These are phyloP conservation scores for Penicillium macrosclerotiorum DNA, from an alignment of 495 filamentous ascomycete species.

Conservation along the genomic window DNA sequence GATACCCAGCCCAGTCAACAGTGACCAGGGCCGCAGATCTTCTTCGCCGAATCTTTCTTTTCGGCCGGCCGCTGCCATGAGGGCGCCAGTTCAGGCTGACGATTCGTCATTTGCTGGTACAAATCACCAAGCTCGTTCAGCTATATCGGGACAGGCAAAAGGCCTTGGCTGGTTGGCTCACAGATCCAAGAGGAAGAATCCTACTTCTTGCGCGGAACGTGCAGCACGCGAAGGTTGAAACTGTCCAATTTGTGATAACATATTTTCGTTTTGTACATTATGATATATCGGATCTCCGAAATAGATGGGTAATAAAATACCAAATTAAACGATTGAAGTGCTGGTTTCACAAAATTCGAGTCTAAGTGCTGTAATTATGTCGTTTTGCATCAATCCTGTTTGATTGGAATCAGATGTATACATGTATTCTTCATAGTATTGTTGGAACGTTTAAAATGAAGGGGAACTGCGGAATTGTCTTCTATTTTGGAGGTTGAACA, in stretches of 20 bases:
- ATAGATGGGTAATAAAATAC: conserved; percentile 8
- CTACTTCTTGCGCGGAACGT: too few relatives aligned
- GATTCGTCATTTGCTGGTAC: neutral
- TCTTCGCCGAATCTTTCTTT: conserved; percentile 1
- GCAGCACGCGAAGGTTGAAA: too few relatives aligned
- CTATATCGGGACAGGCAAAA: neutral
- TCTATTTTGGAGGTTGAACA: conserved; percentile 3
- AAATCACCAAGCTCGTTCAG: neutral
- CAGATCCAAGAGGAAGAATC: too few relatives aligned
- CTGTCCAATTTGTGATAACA: neutral
- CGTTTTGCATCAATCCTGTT: too few relatives aligned
- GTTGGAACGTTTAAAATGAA: too few relatives aligned
- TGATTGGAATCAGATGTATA: too few relatives aligned
- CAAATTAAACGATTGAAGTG: neutral
- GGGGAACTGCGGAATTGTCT: too few relatives aligned
- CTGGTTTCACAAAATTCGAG: too few relatives aligned
- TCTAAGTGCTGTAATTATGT: too few relatives aligned
- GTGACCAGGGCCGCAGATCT: conserved; percentile 1
- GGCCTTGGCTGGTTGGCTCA: too few relatives aligned
- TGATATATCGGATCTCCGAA: conserved; percentile 5
- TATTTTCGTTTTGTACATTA: conserved; percentile 18
- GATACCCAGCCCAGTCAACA: conserved; percentile 7
- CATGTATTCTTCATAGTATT: too few relatives aligned
- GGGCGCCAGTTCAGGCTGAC: neutral
- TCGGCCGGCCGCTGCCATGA: conserved; percentile 2